Evolutionary conservation across 1,284 basidiomycete species (phyloP), one percentile per base, ranked within the genome.

Genomic region (Cutaneotrichosporon sp.): DNA sequence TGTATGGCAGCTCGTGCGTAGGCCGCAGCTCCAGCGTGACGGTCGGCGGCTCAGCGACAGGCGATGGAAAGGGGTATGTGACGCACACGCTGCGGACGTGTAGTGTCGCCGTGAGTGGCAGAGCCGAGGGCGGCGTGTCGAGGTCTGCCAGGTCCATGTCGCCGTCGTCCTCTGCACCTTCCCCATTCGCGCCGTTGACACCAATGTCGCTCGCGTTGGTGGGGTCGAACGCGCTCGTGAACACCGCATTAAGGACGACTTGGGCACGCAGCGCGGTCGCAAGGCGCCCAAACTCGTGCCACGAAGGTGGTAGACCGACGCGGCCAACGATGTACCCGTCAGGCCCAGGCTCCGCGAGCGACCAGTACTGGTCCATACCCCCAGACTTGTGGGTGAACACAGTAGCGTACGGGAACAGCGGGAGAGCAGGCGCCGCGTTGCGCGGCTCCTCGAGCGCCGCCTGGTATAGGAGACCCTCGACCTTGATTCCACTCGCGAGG

Each of bases 271-370:
- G 56, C 11, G 62, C 64, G 55, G 67, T 40, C n/a, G 71, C 38
- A 13, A 71, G 10, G 30, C 60, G 59, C 11, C 38, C 40, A 18
- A 74, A 58, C 34, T 58, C 65, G 4, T 66, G 61, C 61, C 62
- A 62, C 2, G 59, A 52, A 4, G 30, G 18, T 0, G 73, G 67
- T 9, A 74, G 30, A 1, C 69, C 75, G 8, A 76, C 56, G 10
- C 76, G 65, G 8, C 73, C 73, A 3, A 79, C 62, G 2, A 79
- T 66, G 52, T 69, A 76, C 13, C 72, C 77, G 9, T 70, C 70
- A 1, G 75, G 74, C 2, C 77, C 75, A 6, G 75, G 73, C 13
- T 65, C 64, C 3, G 67, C 69, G 38, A 76, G 72, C 4, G 70
- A 70, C 76, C 75, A 78, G 36, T 71, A 67, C 66, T 79, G 77